These are phyloP conservation scores for Penicillium sp. DNA, from an alignment of 2,329 filamentous ascomycete species.

Conservation along the genomic window DNA sequence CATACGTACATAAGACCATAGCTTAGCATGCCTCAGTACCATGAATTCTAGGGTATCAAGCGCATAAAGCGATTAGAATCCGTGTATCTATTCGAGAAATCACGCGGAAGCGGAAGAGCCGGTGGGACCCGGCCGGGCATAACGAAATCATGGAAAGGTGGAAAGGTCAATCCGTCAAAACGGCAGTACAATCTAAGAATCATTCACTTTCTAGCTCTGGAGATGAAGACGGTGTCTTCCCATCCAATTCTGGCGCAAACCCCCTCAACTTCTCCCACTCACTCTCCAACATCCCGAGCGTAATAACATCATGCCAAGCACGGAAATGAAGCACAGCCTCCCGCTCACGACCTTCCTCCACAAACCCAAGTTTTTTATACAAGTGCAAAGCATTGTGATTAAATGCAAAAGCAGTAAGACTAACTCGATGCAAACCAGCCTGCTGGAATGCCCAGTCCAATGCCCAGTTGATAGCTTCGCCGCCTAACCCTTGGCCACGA, in stretches of 20 bases:
- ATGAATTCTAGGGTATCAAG: too few species aligned
- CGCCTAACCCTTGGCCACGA: conserved; percentile 9
- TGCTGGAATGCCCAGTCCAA: conserved; percentile 14
- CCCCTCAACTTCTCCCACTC: conserved; percentile 8
- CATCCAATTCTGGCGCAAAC: not conserved
- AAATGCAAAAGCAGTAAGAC: conserved; percentile 6
- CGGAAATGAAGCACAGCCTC: conserved; percentile 11
- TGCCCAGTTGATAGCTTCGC: conserved; percentile 15
- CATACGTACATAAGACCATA: too few species aligned
- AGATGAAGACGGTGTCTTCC: too few species aligned
- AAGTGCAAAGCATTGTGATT: conserved; percentile 8
- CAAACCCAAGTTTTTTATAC: conserved; percentile 15
- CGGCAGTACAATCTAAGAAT: too few species aligned
- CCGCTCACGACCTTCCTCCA: conserved; percentile 14
- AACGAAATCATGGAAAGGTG: too few species aligned
- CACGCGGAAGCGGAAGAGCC: too few species aligned
- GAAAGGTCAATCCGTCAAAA: not conserved
- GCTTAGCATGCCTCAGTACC: too few species aligned
- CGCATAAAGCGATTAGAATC: too few species aligned
- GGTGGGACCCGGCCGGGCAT: too few species aligned
- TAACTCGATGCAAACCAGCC: conserved; percentile 10
- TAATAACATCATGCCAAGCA: conserved; percentile 14
- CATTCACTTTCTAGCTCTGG: too few species aligned
- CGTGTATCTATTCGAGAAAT: too few species aligned
- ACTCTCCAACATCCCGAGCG: conserved; percentile 5